These are phyloP conservation scores for Potentilla sterilis DNA, from an alignment of 306 rosid genomes.

Conservation along the genomic window DNA sequence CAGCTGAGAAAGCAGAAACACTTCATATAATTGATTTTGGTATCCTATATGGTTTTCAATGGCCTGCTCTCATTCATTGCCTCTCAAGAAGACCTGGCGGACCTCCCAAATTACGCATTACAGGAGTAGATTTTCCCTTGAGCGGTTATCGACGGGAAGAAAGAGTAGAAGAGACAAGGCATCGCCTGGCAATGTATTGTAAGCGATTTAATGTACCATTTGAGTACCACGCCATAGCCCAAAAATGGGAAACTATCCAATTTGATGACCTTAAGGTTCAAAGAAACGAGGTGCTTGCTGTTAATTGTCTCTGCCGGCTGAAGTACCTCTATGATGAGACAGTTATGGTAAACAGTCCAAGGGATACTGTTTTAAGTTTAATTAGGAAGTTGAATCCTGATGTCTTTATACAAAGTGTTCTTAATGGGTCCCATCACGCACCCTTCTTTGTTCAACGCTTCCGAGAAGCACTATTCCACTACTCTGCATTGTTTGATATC, in stretches of 20 bases:
- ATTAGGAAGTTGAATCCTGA: constrained; percentile 51
- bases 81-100: constrained; percentile 60
- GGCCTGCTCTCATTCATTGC: constrained; percentile 70
- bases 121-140: constrained; percentile 43
- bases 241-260: constrained; percentile 54
- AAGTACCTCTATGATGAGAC: constrained; percentile 66
- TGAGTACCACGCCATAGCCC: constrained; percentile 55
- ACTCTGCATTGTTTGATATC: constrained; percentile 48
- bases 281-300: constrained; percentile 45
- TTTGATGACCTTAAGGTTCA: constrained; percentile 48
- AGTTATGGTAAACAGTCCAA: constrained; percentile 51
- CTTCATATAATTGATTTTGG: constrained; percentile 86
- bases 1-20: constrained; percentile 32
- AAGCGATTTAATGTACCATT: constrained; percentile 35
- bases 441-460: constrained; percentile 66
- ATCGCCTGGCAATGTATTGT: constrained; percentile 35
- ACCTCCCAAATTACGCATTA: constrained; percentile 67
- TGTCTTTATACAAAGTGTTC: constrained; percentile 42
- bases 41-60: constrained; percentile 73
- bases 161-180: constrained; percentile 55
- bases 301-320: constrained; percentile 45
- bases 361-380: constrained; percentile 47
- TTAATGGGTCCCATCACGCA: constrained; percentile 48
- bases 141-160: constrained; percentile 44
- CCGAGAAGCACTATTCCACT: constrained; percentile 53